Base-by-base conservation (phyloP, 1,139 yeast genomes). In the Blastobotrys elegans region DNA sequence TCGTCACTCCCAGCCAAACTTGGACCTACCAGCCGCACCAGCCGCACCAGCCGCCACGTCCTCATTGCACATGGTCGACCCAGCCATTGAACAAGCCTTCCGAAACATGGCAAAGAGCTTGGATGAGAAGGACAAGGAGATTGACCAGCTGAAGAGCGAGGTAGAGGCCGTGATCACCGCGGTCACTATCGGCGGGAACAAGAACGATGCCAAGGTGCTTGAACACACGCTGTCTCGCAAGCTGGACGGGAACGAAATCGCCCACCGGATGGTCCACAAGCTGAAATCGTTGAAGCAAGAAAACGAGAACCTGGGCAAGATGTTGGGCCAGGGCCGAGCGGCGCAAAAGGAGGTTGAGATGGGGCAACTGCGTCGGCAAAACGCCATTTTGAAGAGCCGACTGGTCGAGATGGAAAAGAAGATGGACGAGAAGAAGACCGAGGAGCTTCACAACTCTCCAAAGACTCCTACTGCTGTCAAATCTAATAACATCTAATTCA, bases 221-320 rank as follows among this genome's bases (percentile, higher is more conserved):
- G 46, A 44, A 11, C 39, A 39, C 18, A 52, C 50, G 29, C 22
- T 50, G 31, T 50, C 48, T 44, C 39, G 48, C 37, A 52, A 48
- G 30, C 44, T 58, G 44, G 95, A 87, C 58, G 85, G 81, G 42
- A 80, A 84, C 56, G 92, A 86, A 54, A 67, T 87, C 44, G 81
- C 92, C 7, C 95, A 88, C 61, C 82, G 84, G 56, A 77, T 86
- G 48, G 72, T 87, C 44, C 73, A 76, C 44, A 80, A 87, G 53
- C 61, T 89, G 52, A 77, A 78, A 50, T 68, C 74, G 50, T 68
- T 88, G 53, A 79, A 80, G 21, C 74, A 73, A 41, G 96, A 89
- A 62, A 89, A 89, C 61, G 83, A 80, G 49, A 77, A 75, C 50
- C 74, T 88, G 63, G 74, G 84, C 16, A 77, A 78, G 56, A 78